Conservation (phyloP, 2,329 filamentous ascomycete species). For the Arthrobotrys entomopaga region DNA sequence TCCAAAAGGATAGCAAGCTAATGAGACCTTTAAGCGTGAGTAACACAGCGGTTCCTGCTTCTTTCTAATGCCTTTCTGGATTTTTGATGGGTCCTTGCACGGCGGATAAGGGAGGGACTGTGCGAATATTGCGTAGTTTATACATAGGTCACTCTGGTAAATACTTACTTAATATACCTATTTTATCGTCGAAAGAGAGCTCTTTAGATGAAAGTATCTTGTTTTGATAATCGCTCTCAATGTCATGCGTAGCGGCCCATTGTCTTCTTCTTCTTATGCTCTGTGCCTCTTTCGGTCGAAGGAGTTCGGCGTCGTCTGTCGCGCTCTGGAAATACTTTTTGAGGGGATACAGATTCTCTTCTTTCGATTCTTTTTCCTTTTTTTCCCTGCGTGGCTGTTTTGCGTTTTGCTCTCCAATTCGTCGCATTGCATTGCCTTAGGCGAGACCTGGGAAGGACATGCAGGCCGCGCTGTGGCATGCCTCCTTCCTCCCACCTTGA, state of each 20-base stretch:
- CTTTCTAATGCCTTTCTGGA: conserved; percentile 51
- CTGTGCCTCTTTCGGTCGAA: conserved; percentile 13
- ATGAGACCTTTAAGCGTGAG: conserved; percentile 45
- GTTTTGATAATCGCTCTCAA: conserved; percentile 1
- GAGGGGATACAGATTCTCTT: conserved; percentile 19
- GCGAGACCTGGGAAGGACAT: conserved; percentile 51
- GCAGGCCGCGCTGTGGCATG: conserved; percentile 51
- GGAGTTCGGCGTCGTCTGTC: conserved; percentile 50
- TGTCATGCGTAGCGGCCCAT: conserved; percentile 20
- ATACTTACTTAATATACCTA: too few relatives aligned
- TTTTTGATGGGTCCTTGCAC: conserved; percentile 50
- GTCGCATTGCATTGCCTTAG: conserved; percentile 54
- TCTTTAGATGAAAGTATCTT: conserved; percentile 3
- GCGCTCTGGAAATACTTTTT: conserved; percentile 30
- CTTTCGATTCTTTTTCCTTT: conserved; percentile 21
- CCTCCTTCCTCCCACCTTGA: conserved; percentile 43
- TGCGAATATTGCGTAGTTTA: conserved; percentile 29
- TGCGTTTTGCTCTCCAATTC: conserved; percentile 47
- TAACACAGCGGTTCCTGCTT: conserved; percentile 54
- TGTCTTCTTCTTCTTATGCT: conserved; percentile 17
- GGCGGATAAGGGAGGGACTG: conserved; percentile 3
- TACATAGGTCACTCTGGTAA: neutral
- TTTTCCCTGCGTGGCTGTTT: conserved; percentile 18
- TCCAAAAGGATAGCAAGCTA: conserved; percentile 35
- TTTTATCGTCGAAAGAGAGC: too few relatives aligned